These are phyloP conservation scores for Saccharomyces hybrid DNA, from an alignment of 1,139 yeast species.

Conservation along the genomic window DNA sequence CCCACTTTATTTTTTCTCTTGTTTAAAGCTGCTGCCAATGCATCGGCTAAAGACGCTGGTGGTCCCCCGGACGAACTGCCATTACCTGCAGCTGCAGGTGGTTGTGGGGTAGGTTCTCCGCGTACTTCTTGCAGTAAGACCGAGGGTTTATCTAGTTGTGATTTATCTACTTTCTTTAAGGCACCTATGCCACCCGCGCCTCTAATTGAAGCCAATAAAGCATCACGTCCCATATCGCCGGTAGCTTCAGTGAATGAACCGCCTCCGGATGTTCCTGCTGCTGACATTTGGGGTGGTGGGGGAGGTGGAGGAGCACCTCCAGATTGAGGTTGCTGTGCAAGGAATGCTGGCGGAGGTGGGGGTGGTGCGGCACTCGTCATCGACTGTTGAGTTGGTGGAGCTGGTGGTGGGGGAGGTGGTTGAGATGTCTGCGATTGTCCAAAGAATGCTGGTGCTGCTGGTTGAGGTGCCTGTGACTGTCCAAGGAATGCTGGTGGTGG, in stretches of 20 bases:
- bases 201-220: conserved; percentile 79
- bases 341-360: conserved; percentile 9
- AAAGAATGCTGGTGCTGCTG: no score
- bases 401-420: no score
- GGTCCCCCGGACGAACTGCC: conserved; percentile 34
- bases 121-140: conserved; percentile 62
- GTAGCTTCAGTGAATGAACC: conserved; percentile 33
- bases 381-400: no score
- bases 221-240: conserved; percentile 63
- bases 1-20: conserved; percentile 78
- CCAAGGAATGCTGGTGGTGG: conserved; percentile 8
- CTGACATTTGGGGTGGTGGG: conserved; percentile 35
- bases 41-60: conserved; percentile 63
- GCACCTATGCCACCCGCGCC: conserved; percentile 67
- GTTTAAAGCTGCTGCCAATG: conserved; percentile 77
- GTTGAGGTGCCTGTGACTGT: not conserved
- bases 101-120: conserved; percentile 35
- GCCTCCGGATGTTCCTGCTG: conserved; percentile 32
- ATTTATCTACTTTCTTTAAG: conserved; percentile 71
- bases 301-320: conserved; percentile 29
- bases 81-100: conserved; percentile 36
- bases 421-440: no score
- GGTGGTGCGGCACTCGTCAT: no score
- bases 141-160: conserved; percentile 74
- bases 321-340: conserved; percentile 10